phyloP scores from a whole-genome alignment of 2,329 filamentous ascomycete genomes.

The Thielaviopsis ethacetica region DNA sequence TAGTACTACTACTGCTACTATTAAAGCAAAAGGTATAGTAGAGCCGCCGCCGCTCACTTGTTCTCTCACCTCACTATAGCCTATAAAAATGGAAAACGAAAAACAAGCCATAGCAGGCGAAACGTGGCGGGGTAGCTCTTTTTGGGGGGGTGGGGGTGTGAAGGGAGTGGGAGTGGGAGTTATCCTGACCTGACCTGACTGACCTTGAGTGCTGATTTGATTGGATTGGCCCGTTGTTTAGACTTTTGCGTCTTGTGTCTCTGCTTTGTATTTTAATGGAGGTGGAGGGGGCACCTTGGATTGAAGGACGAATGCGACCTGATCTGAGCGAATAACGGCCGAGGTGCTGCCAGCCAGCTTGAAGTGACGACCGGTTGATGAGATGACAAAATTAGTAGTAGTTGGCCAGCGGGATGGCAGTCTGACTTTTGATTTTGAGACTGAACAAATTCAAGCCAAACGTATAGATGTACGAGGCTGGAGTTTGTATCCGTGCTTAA shows the following conservation, averaged over 20 bases:
- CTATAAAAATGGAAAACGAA: background rate
- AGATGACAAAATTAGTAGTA: background rate
- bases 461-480: background rate
- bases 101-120: background rate
- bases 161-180: too few relatives aligned
- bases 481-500: background rate
- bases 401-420: background rate
- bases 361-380: background rate
- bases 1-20: background rate
- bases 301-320: background rate
- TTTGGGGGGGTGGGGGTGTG: background rate
- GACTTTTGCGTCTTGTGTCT: background rate
- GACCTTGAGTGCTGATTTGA: background rate
- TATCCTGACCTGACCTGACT: background rate
- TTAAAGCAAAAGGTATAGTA: background rate
- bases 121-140: constrained; percentile 4
- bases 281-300: background rate
- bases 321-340: constrained; percentile 12
- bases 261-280: background rate
- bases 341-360: constrained; percentile 9
- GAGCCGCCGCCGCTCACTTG: background rate
- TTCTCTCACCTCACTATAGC: background rate
- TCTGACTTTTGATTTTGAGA: background rate
- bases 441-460: background rate
- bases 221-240: background rate